These are phyloP conservation scores for Candida gorgasii DNA, from an alignment of 805 yeast species.

Conservation along the genomic window DNA sequence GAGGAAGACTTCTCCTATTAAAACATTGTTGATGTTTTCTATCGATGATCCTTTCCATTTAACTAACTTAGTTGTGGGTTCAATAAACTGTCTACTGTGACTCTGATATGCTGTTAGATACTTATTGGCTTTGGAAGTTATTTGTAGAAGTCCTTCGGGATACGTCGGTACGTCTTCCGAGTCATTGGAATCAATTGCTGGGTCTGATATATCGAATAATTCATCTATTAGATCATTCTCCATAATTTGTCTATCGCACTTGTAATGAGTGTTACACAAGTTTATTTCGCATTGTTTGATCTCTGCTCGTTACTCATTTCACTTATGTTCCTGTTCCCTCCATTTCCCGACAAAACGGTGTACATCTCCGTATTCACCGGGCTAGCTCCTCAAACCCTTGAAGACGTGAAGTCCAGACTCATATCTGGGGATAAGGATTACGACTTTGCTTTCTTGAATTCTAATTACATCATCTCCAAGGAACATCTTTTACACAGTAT, in stretches of 20 bases:
- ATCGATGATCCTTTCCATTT: constrained; percentile 34
- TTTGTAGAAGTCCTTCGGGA: constrained; percentile 38
- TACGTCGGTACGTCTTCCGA: constrained; percentile 16
- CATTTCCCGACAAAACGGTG: constrained; percentile 36
- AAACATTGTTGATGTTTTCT: constrained; percentile 15
- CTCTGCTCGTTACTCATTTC: no score
- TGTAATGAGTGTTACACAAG: no score
- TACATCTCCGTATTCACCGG: constrained; percentile 45
- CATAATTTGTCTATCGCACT: not conserved
- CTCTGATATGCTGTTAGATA: constrained; percentile 36
- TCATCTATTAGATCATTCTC: no score
- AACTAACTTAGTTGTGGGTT: constrained; percentile 18
- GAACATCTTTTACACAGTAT: constrained; percentile 66
- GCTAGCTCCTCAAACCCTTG: constrained; percentile 40
- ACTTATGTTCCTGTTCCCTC: constrained; percentile 52
- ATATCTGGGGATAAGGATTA: constrained; percentile 47
- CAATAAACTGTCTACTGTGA: constrained; percentile 34
- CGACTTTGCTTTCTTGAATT: constrained; percentile 68
- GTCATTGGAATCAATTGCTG: not conserved
- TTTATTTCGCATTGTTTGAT: no score
- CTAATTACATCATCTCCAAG: constrained; percentile 53
- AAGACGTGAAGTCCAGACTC: constrained; percentile 45
- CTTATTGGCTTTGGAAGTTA: constrained; percentile 27
- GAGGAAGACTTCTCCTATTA: constrained; percentile 11
- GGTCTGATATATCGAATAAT: constrained; percentile 10